Evolutionary conservation across 2,329 filamentous ascomycete species (phyloP).

Genomic region (Penicillium sp.): DNA sequence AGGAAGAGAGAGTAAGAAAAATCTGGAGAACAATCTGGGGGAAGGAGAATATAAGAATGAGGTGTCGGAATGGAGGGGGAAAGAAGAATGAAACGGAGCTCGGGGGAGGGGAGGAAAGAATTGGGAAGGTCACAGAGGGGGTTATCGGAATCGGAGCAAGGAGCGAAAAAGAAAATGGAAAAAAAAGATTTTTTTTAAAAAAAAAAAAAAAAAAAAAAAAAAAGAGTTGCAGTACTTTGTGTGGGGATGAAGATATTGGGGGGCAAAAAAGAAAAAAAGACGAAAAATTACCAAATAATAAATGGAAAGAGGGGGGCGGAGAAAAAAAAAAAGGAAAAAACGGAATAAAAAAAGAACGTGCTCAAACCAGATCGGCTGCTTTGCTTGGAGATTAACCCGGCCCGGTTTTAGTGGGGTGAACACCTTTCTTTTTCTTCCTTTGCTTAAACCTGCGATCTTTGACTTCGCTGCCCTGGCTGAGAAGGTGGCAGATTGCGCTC

Average conservation of each 20-base stretch:
- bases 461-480: slow-evolving; percentile 4
- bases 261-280: slow-evolving; percentile 30
- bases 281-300: slow-evolving; percentile 19
- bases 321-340: slow-evolving; percentile 23
- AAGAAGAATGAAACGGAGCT: slow-evolving; percentile 33
- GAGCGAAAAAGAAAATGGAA: slow-evolving; percentile 19
- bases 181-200: slow-evolving; percentile 17
- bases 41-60: slow-evolving; percentile 34
- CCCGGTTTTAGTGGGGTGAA: slow-evolving; percentile 23
- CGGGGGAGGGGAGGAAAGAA: slow-evolving; percentile 31
- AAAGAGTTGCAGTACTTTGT: slow-evolving; percentile 26
- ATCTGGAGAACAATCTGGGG: slow-evolving; percentile 36
- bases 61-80: slow-evolving; percentile 31
- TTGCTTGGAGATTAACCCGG: slow-evolving; percentile 28
- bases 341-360: slow-evolving; percentile 31
- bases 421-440: slow-evolving; percentile 8
- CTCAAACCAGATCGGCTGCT: slow-evolving; percentile 31
- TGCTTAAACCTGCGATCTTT: slow-evolving; percentile 11
- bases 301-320: slow-evolving; percentile 21
- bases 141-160: slow-evolving; percentile 35
- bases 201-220: slow-evolving; percentile 25
- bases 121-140: slow-evolving; percentile 25
- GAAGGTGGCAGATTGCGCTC: background rate
- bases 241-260: slow-evolving; percentile 40
- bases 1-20: slow-evolving; percentile 28